These are phyloP conservation scores for Wickerhamiella allomyrinae DNA, from an alignment of 805 yeast species.

Conservation along the genomic window DNA sequence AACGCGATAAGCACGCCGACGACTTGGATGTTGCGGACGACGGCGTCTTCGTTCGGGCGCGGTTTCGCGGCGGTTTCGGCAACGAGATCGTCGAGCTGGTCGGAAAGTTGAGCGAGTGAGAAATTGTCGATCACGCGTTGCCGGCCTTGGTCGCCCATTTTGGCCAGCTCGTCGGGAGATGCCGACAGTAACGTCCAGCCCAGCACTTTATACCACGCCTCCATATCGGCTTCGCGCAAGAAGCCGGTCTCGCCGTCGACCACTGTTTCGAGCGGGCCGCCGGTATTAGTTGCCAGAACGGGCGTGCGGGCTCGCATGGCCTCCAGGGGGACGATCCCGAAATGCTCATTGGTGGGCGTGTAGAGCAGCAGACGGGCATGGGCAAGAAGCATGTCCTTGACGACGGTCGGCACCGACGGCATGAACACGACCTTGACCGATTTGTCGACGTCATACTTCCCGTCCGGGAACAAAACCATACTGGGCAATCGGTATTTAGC, in stretches of 20 bases:
- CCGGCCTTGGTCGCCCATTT: conserved; percentile 23
- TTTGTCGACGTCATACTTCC: conserved; percentile 5
- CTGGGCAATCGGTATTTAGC: conserved; percentile 32
- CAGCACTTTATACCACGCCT: conserved; percentile 26
- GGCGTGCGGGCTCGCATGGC: conserved; percentile 78
- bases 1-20: neutral
- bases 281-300: conserved; percentile 73
- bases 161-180: conserved; percentile 12
- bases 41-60: conserved; percentile 12
- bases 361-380: conserved; percentile 52
- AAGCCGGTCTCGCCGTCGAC: conserved; percentile 30
- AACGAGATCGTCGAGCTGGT: conserved; percentile 17
- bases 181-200: conserved; percentile 17
- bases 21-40: conserved; percentile 3
- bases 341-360: conserved; percentile 87
- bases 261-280: conserved; percentile 85
- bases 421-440: conserved; percentile 48
- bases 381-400: conserved; percentile 49
- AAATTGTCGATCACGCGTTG: conserved; percentile 22
- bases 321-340: conserved; percentile 95
- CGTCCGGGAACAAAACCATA: conserved; percentile 27
- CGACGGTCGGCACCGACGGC: conserved; percentile 58
- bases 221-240: conserved; percentile 23
- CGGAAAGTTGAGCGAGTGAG: conserved; percentile 22
- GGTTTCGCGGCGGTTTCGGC: conserved; percentile 10